Base-by-base conservation (phyloP, 441 rosid genomes). In the Euphorbia celastroides region DNA sequence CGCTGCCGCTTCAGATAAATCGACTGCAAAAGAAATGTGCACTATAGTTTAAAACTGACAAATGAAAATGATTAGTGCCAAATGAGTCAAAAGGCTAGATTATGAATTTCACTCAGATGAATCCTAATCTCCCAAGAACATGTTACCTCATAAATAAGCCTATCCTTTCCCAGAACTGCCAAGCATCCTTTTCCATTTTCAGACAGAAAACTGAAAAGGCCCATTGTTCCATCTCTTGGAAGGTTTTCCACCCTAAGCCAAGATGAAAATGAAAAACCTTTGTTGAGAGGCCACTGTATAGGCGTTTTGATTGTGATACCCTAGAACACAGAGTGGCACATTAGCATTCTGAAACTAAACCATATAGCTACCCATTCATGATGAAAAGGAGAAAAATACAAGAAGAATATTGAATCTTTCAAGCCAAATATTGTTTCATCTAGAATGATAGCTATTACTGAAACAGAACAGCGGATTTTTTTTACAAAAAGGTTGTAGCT, bases 211-310 rank as follows among this genome's bases (percentile, higher is more conserved):
- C 90, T 84, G 82, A 95, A 95, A 78, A 95, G 89, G 66, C 92
- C 88, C 96, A 92, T 86, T 70, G 85, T 77, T 70, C 91, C 93
- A 78, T 70, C 83, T 69, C 82, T 79, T 32, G 88, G 95, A 74
- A 90, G 90, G 75, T 80, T 81, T 87, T 95, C 99, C 67, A 92
- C 90, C 82, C 99, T 85, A 69, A 95, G 88, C 99, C 99, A 95
- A 72, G 98, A 95, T 69, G 97, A 87, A 81, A 92, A 95, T 69
- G 99, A 92, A 79, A 92, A 92, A 48, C 99, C 98, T 80, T 86
- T 92, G 73, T 82, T 88, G 56, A 84, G 81, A 76, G 99, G 99
- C 97, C 97, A 95, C 71, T 87, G 98, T 48, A 90, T 69, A 41
- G 99, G 98, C 57, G 97, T 87, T 76, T 82, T 90, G 74, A 95